Percentiles rank a stretch among this genome's conserved stretches.
Evolutionary conservation across 1,284 basidiomycete species (phyloP).

Genomic region (Boletus holoroseus): DNA sequence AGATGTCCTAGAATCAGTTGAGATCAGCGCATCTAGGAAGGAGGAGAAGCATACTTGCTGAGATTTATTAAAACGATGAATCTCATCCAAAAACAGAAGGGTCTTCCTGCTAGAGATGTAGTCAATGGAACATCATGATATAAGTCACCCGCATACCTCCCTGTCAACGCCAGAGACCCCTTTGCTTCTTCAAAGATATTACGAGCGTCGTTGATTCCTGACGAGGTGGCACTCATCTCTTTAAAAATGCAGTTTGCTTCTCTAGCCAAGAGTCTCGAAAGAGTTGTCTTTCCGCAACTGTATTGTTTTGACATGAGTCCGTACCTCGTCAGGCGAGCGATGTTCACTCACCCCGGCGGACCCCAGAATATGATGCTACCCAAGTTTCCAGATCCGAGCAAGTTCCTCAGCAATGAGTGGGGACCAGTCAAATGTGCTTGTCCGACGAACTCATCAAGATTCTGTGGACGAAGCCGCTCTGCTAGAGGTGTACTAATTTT

Average conservation of each 20-base stretch:
- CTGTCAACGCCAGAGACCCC: conserved; percentile 61
- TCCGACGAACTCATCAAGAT: conserved; percentile 62
- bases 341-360: conserved; percentile 55
- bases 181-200: conserved; percentile 79
- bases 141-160: conserved; percentile 39
- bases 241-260: conserved; percentile 60
- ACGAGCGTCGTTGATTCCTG: conserved; percentile 76
- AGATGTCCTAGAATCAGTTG: conserved; percentile 52
- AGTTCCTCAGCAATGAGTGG: conserved; percentile 48
- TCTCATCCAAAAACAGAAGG: conserved; percentile 79
- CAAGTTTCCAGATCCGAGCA: conserved; percentile 44
- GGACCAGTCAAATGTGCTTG: conserved; percentile 57
- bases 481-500: conserved; percentile 51
- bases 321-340: neutral
- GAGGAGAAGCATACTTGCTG: conserved; percentile 55
- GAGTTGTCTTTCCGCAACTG: conserved; percentile 75
- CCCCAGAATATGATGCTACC: conserved; percentile 73
- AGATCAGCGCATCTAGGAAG: neutral
- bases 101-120: conserved; percentile 45
- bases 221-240: conserved; percentile 71
- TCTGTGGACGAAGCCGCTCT: conserved; percentile 57
- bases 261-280: conserved; percentile 66
- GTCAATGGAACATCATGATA: neutral
- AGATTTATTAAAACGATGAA: conserved; percentile 82
- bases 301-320: neutral